phyloP scores from a whole-genome alignment of 2,329 filamentous ascomycete genomes.

The Penicillium paneum region DNA sequence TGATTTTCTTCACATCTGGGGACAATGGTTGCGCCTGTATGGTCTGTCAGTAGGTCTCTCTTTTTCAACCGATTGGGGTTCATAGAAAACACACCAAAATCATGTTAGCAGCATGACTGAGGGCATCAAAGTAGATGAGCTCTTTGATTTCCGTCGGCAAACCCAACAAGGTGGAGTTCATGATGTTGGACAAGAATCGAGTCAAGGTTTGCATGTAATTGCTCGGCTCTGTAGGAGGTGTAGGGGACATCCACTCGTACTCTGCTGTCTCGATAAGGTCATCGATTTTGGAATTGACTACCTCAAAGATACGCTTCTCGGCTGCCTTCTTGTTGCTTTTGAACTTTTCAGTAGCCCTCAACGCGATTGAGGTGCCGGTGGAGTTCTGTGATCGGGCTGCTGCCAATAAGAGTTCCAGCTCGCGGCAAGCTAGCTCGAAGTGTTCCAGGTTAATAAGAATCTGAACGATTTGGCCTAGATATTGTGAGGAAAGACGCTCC shows the following conservation, averaged over 20 bases:
- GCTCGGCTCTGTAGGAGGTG: constrained; percentile 68
- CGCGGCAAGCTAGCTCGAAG: constrained; percentile 88
- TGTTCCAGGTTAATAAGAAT: constrained; percentile 97
- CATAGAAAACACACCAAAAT: constrained; percentile 60
- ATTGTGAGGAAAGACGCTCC: constrained; percentile 84
- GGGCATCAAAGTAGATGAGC: constrained; percentile 93
- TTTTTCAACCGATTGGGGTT: not conserved
- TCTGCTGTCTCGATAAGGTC: constrained; percentile 95
- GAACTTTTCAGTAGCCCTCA: constrained; percentile 83
- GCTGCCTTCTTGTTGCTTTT: constrained; percentile 88
- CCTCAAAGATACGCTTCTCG: constrained; percentile 95
- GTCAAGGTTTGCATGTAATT: constrained; percentile 96
- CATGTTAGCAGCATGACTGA: constrained; percentile 83
- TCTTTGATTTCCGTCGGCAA: constrained; percentile 96
- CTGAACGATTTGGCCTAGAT: constrained; percentile 95
- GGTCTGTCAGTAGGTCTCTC: constrained; percentile 12
- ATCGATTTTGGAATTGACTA: constrained; percentile 98
- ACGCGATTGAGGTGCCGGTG: constrained; percentile 70
- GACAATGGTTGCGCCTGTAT: constrained; percentile 71
- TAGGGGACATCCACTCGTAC: constrained; percentile 77
- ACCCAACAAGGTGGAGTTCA: constrained; percentile 88
- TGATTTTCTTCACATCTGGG: constrained; percentile 77
- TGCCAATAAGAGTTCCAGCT: constrained; percentile 82
- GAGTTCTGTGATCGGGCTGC: constrained; percentile 78
- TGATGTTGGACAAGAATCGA: constrained; percentile 89